These are phyloP conservation scores for Helianthus annuus DNA, from an alignment of 129 eudicot genomes.

Conservation along the genomic window DNA sequence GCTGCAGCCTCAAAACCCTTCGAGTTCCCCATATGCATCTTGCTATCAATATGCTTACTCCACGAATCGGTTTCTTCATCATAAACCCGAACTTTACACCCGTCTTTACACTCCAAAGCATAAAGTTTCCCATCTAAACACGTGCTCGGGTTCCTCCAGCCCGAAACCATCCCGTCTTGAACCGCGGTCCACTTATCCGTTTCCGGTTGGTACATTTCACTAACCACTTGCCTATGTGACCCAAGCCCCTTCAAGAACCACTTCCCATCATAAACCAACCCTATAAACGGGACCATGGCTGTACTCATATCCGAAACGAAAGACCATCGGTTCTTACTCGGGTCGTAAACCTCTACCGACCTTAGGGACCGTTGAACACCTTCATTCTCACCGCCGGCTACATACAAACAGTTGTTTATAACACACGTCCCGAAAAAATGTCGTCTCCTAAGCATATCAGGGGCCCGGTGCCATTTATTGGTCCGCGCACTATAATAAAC, in stretches of 20 bases:
- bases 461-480: slow-evolving; percentile 88
- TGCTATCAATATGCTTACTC: slow-evolving; percentile 82
- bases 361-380: slow-evolving; percentile 68
- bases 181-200: slow-evolving; percentile 61
- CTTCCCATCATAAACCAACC: slow-evolving; percentile 74
- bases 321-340: slow-evolving; percentile 73
- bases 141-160: slow-evolving; percentile 84
- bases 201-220: slow-evolving; percentile 73
- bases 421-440: slow-evolving; percentile 83
- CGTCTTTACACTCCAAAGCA: slow-evolving; percentile 83
- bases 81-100: slow-evolving; percentile 75
- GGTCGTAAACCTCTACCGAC: slow-evolving; percentile 79
- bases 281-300: slow-evolving; percentile 78
- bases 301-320: slow-evolving; percentile 77
- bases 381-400: slow-evolving; percentile 87
- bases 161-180: slow-evolving; percentile 81
- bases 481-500: slow-evolving; percentile 75
- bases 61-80: slow-evolving; percentile 68
- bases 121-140: slow-evolving; percentile 67
- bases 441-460: slow-evolving; percentile 74
- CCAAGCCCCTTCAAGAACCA: slow-evolving; percentile 86
- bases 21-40: slow-evolving; percentile 75
- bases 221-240: slow-evolving; percentile 70
- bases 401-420: slow-evolving; percentile 77
- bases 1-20: slow-evolving; percentile 88